Percentiles rank a stretch among this genome's conserved stretches.
These are phyloP conservation scores for Hylodesmum podocarpum DNA, from an alignment of 306 rosid genomes.

Conservation along the genomic window DNA sequence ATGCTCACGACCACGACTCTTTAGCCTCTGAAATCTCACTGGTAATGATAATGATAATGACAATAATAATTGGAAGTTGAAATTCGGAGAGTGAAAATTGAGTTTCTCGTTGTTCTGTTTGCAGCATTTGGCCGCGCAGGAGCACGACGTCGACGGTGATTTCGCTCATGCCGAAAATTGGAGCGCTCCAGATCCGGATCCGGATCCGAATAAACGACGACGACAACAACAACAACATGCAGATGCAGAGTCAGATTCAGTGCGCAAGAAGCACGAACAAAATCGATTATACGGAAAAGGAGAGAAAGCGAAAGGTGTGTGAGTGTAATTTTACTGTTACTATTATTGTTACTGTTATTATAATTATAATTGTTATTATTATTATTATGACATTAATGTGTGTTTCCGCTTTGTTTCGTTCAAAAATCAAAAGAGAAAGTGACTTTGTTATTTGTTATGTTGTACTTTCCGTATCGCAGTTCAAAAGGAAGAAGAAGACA, in stretches of 20 bases:
- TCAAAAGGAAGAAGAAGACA: slow-evolving; percentile 52
- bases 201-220: slow-evolving; percentile 52
- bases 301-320: slow-evolving; percentile 68
- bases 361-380: neutral
- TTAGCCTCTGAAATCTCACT: slow-evolving; percentile 77
- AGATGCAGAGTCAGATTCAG: slow-evolving; percentile 8
- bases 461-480: slow-evolving; percentile 42
- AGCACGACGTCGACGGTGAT: slow-evolving; percentile 51
- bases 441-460: slow-evolving; percentile 2
- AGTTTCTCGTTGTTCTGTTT: neutral
- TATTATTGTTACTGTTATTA: neutral
- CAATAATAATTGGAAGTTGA: neutral
- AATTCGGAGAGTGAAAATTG: neutral
- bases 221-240: slow-evolving; percentile 31
- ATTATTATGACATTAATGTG: neutral
- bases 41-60: slow-evolving; percentile 24
- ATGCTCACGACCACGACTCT: slow-evolving; percentile 80
- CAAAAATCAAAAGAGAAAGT: neutral
- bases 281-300: slow-evolving; percentile 51
- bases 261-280: slow-evolving; percentile 42
- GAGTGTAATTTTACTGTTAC: neutral
- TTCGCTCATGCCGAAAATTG: slow-evolving; percentile 50
- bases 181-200: slow-evolving; percentile 73
- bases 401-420: slow-evolving; percentile 26
- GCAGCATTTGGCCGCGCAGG: slow-evolving; percentile 66